Evolutionary conservation across 192 early-diverging fungal species (phyloP), one percentile per base, ranked within the genome.

Genomic region (Rhizophlyctis rosea): DNA sequence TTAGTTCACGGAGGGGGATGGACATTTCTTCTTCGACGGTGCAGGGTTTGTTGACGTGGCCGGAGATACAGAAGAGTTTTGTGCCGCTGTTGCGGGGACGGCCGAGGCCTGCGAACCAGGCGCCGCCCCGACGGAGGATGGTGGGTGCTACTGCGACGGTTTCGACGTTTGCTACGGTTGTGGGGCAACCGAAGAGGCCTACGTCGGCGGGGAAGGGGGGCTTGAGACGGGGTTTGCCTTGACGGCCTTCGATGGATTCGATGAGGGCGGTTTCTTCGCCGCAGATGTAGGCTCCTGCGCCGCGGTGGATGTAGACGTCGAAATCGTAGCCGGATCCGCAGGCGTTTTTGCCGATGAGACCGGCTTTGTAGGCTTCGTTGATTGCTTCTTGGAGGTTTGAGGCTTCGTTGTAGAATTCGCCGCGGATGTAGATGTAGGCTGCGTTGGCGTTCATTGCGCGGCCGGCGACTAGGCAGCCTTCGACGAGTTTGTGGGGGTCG

Each of bases 151-250:
- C 96, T 23, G 96, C 92, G n/a, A 98, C 90, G 50, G 96, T 98
- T 75, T 98, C 96, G 32, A 98, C 96, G 68, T 98, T 98, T 32
- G 93, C 88, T n/a, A 98, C 96, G n/a, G 96, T 98, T 16, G 96
- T 96, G 23, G 96, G 96, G 80, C 96, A 98, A 30, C 96, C 96
- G 64, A 98, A 98, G 39, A 98, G 82, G 61, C 96, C 96, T 11
- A 94, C 91, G 71, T 98, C 94, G 63, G 96, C 96, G 31, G 96
- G 96, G 87, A 98, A 98, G 54, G 96, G 96, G 39, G 96, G 96
- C 90, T 98, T 98, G 67, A 98, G 69, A 61, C 96, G 86, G 18
- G 96, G 96, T 83, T 98, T 98, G n/a, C 96, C 96, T 65, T 91
- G 91, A 81, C 96, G 96, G 56, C 96, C 96, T 74, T 98, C 96